Evolutionary conservation across 106 monocot species (phyloP), one percentile per base, ranked within the genome.

Genomic region (Narthecium ossifragum): DNA sequence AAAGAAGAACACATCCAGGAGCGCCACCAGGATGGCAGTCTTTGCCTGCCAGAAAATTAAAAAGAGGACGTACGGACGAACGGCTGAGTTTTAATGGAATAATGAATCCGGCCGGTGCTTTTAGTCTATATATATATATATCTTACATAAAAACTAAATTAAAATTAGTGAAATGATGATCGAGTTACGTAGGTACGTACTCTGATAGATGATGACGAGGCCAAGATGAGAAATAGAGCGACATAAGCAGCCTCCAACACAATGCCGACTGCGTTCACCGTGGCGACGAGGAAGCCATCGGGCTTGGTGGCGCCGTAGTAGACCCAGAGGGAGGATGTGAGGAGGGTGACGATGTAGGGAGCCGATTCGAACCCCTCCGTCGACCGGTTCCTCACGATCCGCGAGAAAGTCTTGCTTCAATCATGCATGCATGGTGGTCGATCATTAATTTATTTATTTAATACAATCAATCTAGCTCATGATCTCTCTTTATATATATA

Each of bases 231-330:
- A 23, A 49, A 49, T 8, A 49, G 21, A 7, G 21, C 3, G 23
- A 49, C 49, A 49, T 49, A 49, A 9, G 23, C 23, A 5, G 49
- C 20, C 49, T 49, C 49, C 20, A 49, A 49, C 9, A 49, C 3
- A 22, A 49, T 49, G 18, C 49, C 49, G 9, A 49, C 49, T 9
- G 22, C 9, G 21, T 49, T 49, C 2, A 49, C 49, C 8, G 49
- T 49, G 49, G 23, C 23, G 21, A 49, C 49, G 21, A 49, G 49
- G 21, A 49, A 23, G 13, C 63, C 81, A 2, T 31, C 66, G 11
- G 81, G 77, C 78, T 72, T 82, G 32, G 58, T 71, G 48, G 78
- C 10, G 8, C 78, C 86, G 46, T 82, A 86, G 60, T 78, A 86
- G 5, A 69, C 68, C 82, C 81, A 86, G 5, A 86, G 39, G 2